These are phyloP conservation scores for Tetrapisispora iriomotensis DNA, from an alignment of 805 yeast species.

Conservation along the genomic window DNA sequence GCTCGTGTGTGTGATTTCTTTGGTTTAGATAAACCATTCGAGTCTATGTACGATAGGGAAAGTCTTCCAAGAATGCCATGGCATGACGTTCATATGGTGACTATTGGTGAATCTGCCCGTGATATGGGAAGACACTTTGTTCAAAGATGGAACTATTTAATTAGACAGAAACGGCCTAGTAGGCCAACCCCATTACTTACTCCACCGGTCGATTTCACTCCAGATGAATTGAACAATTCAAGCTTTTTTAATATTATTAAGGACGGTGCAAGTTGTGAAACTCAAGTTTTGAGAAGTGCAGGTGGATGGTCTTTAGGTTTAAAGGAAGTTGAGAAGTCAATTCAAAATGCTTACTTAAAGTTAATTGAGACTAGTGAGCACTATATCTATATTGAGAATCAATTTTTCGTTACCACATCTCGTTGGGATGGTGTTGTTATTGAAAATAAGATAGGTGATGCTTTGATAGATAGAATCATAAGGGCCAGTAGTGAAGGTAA, in stretches of 20 bases:
- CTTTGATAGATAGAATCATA: slow-evolving; percentile 90
- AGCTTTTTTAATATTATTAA: slow-evolving; percentile 33
- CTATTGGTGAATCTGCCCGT: slow-evolving; percentile 88
- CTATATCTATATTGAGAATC: slow-evolving; percentile 90
- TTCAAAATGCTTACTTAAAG: slow-evolving; percentile 86
- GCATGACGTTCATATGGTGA: slow-evolving; percentile 98
- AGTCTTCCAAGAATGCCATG: slow-evolving; percentile 93
- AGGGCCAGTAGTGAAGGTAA: slow-evolving; percentile 72
- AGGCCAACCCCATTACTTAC: slow-evolving; percentile 83
- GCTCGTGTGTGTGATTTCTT: slow-evolving; percentile 86
- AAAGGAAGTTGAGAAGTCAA: slow-evolving; percentile 74
- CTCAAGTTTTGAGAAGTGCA: slow-evolving; percentile 81
- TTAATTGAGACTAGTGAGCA: slow-evolving; percentile 87
- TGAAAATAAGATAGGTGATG: slow-evolving; percentile 84
- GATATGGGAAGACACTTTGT: slow-evolving; percentile 91
- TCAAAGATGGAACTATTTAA: slow-evolving; percentile 91
- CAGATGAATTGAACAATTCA: slow-evolving; percentile 53
- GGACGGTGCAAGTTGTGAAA: slow-evolving; percentile 79
- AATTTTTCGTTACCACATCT: slow-evolving; percentile 87
- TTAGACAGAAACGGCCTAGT: slow-evolving; percentile 91
- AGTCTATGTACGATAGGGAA: slow-evolving; percentile 81
- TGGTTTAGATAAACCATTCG: slow-evolving; percentile 75
- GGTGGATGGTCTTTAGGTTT: slow-evolving; percentile 92
- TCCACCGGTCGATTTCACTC: slow-evolving; percentile 84
- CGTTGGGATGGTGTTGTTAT: slow-evolving; percentile 74